Conservation (phyloP, 352 stramenopile genomes). For the Phytophthora cajani region DNA sequence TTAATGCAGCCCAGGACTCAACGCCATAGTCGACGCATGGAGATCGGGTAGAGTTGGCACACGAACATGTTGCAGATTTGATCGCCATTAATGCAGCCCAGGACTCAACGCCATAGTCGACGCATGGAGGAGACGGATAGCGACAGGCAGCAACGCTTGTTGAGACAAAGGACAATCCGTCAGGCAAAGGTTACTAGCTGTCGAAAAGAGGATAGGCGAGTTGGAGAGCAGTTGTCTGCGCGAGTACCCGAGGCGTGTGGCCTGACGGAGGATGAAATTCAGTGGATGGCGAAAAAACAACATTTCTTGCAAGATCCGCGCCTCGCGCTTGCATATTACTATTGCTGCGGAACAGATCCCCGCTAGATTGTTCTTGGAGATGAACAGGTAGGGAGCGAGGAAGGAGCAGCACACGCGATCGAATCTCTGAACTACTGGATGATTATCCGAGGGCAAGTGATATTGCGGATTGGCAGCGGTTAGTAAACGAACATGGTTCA, state of each 20-base stretch:
- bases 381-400: conserved; percentile 12
- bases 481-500: background rate
- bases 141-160: background rate
- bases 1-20: no score
- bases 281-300: conserved; percentile 12
- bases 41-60: no score
- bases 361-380: conserved; percentile 17
- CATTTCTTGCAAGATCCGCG: conserved; percentile 17
- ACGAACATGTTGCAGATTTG: no score
- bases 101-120: background rate
- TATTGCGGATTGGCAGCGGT: conserved; percentile 1
- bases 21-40: no score
- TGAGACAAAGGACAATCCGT: background rate
- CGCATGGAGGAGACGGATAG: background rate
- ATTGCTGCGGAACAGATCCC: conserved; percentile 20
- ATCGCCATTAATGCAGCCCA: no score
- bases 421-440: background rate
- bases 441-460: conserved; percentile 9
- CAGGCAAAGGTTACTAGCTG: background rate
- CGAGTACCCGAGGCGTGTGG: background rate
- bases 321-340: conserved; percentile 25
- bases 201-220: background rate
- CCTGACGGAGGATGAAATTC: conserved; percentile 6
- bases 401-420: no score
- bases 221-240: background rate